Base-by-base conservation (phyloP, 2,329 filamentous ascomycete species). In the Xylariales sp. region DNA sequence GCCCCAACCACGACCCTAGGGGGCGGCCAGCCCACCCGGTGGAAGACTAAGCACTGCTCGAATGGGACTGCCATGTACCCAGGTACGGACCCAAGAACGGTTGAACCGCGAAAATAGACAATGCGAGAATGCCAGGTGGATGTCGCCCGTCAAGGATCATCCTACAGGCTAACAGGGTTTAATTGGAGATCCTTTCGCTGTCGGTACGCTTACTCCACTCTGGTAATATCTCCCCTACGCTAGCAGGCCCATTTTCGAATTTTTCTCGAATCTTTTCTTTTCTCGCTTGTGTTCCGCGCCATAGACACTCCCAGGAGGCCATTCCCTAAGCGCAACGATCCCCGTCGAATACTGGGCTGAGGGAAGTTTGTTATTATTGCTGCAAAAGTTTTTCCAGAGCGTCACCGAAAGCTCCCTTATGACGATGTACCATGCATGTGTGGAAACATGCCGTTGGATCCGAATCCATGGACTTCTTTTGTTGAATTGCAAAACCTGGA, bases 201-300 rank as follows among this genome's bases (percentile, higher is more conserved):
- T 46, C 36, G 43, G 43, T 45, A 43, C 39, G 24, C 28, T 43
- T 42, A 51, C 41, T 51, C 53, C 53, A 55, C 51, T 48, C 48
- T 49, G 51, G 49, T 52, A 52, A 55, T 53, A 55, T 58, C 51
- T 51, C 57, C 51, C 53, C 56, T 52, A 47, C 56, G 51, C 57
- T 59, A 58, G 51, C 34, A 43, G 31, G 43, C 44, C 48, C 47
- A 49, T 51, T 44, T 53, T 60, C 51, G 56, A 60, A 58, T 51
- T 58, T 56, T 61, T 60, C 57, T 60, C 53, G 58, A 61, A 61
- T 54, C 48, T 51, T 48, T 49, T 43, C 48, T 48, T 51, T 51
- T 46, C 25, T 37, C 48, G 47, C 47, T 48, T 49, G n/a, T 12
- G 15, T 24, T 11, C 25, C 12, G 21, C 5, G 9, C 35, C 36